A percentile compares a stretch with the other conserved stretches of the same genome.
These are phyloP conservation scores for Crithidia acanthocephali DNA, from an alignment of 208 protist species.

Conservation along the genomic window DNA sequence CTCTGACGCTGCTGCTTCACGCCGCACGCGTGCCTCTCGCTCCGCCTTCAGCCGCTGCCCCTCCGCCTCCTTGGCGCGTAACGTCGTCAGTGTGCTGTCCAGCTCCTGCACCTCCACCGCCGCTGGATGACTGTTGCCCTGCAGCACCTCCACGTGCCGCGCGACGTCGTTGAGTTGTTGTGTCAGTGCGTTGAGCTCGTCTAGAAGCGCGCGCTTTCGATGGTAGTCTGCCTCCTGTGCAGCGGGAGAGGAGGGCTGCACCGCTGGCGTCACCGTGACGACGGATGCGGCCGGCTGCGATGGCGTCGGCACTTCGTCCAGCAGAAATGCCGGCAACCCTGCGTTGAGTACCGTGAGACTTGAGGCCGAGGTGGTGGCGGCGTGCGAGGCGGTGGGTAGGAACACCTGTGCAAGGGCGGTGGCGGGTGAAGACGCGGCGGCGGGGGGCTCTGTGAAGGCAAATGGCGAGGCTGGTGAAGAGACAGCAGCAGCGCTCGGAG, in stretches of 20 bases:
- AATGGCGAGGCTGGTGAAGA: not conserved
- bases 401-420: not conserved
- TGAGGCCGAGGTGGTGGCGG: not conserved
- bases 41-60: constrained; percentile 1
- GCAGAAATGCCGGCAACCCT: constrained; percentile 16
- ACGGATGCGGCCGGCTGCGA: not conserved
- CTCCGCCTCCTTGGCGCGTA: constrained; percentile 17
- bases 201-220: not conserved
- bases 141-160: constrained; percentile 17
- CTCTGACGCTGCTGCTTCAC: not conserved
- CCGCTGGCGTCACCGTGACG: not conserved
- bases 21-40: constrained; percentile 3
- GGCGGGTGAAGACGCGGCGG: not conserved
- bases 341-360: not conserved
- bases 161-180: constrained; percentile 8
- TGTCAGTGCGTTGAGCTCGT: constrained; percentile 15
- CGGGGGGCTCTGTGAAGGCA: not conserved
- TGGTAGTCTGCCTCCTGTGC: not conserved
- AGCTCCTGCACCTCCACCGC: constrained; percentile 13
- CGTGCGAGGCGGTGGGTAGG: not conserved
- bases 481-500: not conserved
- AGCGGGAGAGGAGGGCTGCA: not conserved
- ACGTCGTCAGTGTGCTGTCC: not conserved
- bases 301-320: not conserved
- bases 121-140: constrained; percentile 10